Evolutionary conservation across 768 basidiomycete genomes (phyloP), one percentile per base, ranked within the genome.

Genomic region (Rhizopogon rudus): DNA sequence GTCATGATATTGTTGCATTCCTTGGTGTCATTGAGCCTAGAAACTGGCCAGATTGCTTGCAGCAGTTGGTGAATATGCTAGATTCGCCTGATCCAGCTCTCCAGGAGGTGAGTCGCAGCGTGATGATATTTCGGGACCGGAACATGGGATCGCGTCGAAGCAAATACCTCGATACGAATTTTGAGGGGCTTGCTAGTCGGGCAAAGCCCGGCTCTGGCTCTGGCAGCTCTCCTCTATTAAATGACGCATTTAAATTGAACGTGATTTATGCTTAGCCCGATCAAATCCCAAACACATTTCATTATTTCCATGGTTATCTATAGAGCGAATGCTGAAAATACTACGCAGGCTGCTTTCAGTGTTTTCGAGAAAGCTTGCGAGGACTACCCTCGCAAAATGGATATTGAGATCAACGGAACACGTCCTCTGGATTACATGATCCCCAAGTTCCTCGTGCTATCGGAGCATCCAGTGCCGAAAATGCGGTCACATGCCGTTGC

Each of bases 381-480:
- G 71, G 97, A 99, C 68, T 95, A 92, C 60, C 95, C 97, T 16
- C 83, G 91, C 60, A 94, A 96, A 76, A 81, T 98, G 74, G 93
- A 97, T 71, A 82, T 98, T 59, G 90, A 95, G 59, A 91, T 98
- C 65, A 86, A 86, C 63, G 96, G 96, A 51, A 84, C 86, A n/a
- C 82, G 93, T 49, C 93, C 95, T 0, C 83, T 99, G 61, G 93
- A 98, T 72, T 93, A 84, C 69, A 93, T 99, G 86, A 88, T 98
- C 63, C 94, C 94, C 54, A 93, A 95, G 71, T 96, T 98, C 75
- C 82, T 99, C 61, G 67, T 82, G 60, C 84, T 94, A 65, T 86
- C 93, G 51, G 90, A 93, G 59, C 93, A 98, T 60, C 81, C 83
- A 0, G 83, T 82, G 40, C 73, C 90, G 40, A 94, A 93, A 77